A percentile compares a stretch with the other conserved stretches of the same genome.
These are phyloP conservation scores for Phyllosticta citriasiana DNA, from an alignment of 2,329 filamentous ascomycete species.

Conservation along the genomic window DNA sequence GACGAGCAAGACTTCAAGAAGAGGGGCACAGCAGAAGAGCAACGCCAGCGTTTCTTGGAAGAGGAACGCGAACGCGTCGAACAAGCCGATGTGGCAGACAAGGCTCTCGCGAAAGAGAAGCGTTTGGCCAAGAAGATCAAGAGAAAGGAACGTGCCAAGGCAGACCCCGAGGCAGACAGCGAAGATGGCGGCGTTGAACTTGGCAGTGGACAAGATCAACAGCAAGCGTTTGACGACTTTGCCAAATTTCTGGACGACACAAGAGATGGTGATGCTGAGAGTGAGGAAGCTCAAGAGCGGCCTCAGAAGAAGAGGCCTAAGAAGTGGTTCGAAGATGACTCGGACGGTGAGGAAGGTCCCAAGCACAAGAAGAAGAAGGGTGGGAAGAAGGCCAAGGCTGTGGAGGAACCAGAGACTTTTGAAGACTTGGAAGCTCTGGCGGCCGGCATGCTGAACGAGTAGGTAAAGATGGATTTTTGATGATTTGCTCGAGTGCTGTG, in stretches of 20 bases:
- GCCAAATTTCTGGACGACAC: slow-evolving; percentile 3
- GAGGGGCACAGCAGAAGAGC: slow-evolving; percentile 64
- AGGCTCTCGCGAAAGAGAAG: slow-evolving; percentile 68
- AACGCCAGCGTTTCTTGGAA: slow-evolving; percentile 68
- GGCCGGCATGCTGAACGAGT: slow-evolving; percentile 51
- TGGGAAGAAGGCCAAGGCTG: slow-evolving; percentile 39
- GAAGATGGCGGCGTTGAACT: slow-evolving; percentile 22
- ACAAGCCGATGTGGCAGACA: slow-evolving; percentile 72
- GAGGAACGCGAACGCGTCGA: slow-evolving; percentile 62
- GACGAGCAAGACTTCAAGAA: slow-evolving; percentile 71
- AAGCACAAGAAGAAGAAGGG: slow-evolving; percentile 25
- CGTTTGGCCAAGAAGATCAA: slow-evolving; percentile 65
- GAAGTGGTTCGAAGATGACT: slow-evolving; percentile 70
- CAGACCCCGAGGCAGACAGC: slow-evolving; percentile 36
- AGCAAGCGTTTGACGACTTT: slow-evolving; percentile 5
- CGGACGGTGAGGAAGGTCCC: slow-evolving; percentile 34
- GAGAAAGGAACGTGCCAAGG: slow-evolving; percentile 55
- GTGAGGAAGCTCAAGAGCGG: slow-evolving; percentile 16
- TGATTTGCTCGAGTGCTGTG: not conserved
- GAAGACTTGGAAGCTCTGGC: slow-evolving; percentile 72
- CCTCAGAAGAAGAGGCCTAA: slow-evolving; percentile 55
- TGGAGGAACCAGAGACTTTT: slow-evolving; percentile 66
- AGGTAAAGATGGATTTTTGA: not conserved
- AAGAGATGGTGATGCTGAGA: slow-evolving; percentile 15
- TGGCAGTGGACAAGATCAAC: slow-evolving; percentile 17